Evolutionary conservation across 2,329 filamentous ascomycete genomes (phyloP), one percentile per base, ranked within the genome.

Genomic region (Allantophomopsis cytisporea): DNA sequence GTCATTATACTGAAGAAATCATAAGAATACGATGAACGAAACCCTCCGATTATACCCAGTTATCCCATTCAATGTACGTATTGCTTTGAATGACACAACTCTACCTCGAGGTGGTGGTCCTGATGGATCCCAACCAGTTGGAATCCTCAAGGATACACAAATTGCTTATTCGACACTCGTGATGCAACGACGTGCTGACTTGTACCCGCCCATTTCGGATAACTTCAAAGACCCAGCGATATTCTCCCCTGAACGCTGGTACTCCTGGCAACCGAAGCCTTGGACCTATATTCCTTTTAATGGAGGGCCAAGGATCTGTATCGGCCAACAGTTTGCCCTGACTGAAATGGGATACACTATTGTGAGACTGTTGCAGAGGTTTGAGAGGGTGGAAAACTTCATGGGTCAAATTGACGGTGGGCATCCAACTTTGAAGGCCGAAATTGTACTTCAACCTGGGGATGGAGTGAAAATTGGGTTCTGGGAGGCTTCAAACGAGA

Each of bases 261-360:
- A 58, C 37, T 44, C 58, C 47, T 74, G 74, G 69, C 70, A 75
- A 52, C 78, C 77, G 1, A 71, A 69, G 51, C 72, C 73, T 0
- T 83, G 80, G 74, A 70, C 78, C 45, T 86, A 82, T 54, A 69
- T 86, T 33, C 81, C 82, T 4, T 85, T 86, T 59, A 85, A 84
- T 54, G 78, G 78, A 10, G 81, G 80, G 1, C 77, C 81, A 34
- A 64, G 82, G 23, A 81, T 84, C 52, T 84, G 82, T 58, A 74
- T 87, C 43, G 81, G 82, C 2, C 81, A 89, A 65, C 81, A 89
- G 57, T 89, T 87, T 55, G 84, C 83, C 12, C 60, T 88, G 36
- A 85, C 81, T 0, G 81, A 88, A 64, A 83, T 83, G 64, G 64
- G 64, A 21, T 88, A 88, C 54, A 76, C 81, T 8, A 67, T 86